These are phyloP conservation scores for Yamadazyma diospyri DNA, from an alignment of 1,139 yeast genomes.

Conservation along the genomic window DNA sequence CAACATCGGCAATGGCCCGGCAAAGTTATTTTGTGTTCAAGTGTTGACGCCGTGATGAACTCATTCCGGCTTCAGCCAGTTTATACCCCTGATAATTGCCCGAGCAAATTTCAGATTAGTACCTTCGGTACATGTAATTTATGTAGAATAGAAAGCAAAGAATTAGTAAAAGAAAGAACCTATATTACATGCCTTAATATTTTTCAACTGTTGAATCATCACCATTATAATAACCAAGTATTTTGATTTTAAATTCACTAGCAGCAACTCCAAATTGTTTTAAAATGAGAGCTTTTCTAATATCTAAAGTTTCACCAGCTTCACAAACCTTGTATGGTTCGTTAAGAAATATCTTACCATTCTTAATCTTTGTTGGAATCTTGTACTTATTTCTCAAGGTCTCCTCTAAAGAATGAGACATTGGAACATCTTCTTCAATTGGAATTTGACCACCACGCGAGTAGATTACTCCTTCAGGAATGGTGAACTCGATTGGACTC, in stretches of 20 bases:
- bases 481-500: conserved; percentile 76
- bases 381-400: conserved; percentile 84
- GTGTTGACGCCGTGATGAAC: conserved; percentile 25
- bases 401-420: conserved; percentile 94
- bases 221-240: conserved; percentile 72
- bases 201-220: conserved; percentile 36
- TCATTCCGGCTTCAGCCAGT: too few species aligned
- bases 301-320: conserved; percentile 78
- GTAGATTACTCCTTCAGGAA: conserved; percentile 88
- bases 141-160: too few species aligned
- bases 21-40: conserved; percentile 75
- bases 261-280: conserved; percentile 96
- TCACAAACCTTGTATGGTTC: conserved; percentile 79
- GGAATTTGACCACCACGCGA: conserved; percentile 95
- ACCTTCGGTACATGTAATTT: too few species aligned
- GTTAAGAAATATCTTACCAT: conserved; percentile 78
- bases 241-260: conserved; percentile 79
- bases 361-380: conserved; percentile 85
- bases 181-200: too few species aligned
- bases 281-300: conserved; percentile 85
- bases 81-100: too few species aligned
- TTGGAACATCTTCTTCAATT: conserved; percentile 88
- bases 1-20: conserved; percentile 55
- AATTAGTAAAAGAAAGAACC: not conserved
- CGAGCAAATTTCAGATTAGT: too few species aligned